Evolutionary conservation across 768 basidiomycete species (phyloP), one percentile per base, ranked within the genome.

Genomic region (Leccinum fibrillosum): DNA sequence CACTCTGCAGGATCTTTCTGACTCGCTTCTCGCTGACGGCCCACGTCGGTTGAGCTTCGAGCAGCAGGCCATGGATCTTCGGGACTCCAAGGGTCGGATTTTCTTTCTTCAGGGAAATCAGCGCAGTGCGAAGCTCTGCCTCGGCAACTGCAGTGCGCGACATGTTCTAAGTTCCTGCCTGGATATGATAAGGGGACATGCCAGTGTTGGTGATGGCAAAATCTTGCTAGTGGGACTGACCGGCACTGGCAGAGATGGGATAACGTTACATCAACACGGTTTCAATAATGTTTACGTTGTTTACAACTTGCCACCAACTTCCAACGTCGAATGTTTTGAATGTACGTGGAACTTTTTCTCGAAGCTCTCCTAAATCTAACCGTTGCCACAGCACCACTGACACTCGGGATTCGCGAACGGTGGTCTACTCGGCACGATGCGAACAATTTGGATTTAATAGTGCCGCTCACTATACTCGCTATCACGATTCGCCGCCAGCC

Each of bases 1-100:
- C 80, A 19, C 67, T 75, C 61, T 89, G 86, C 2, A 94, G 74
- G 50, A 89, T 74, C 70, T 90, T 93, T 49, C 86, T 76, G 4
- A 88, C 80, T 23, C 93, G 82, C 66, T 92, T 94, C 72, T 94
- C 93, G 69, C 90, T 90, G 62, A 94, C 89, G 0, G 80, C 70
- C 90, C 91, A 94, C 23, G 80, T 76, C 2, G 89, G 82, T 62
- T 89, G 74, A 10, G 76, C 73, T 12, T 77, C 70, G 12, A 88
- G 79, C 9, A 94, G 74, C 6, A 83, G 77, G 2, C 80, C 75
- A 55, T 90, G 87, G 3, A 92, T 77, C 73, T 92, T 94, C 17
- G 78, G 66, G 44, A 90, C 83, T 3, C 92, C 93, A 19, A 90
- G 77, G 0, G 78, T 71, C 0, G 90, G 86, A 49, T 91, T 77